Evolutionary conservation across 495 filamentous ascomycete species (phyloP).

Genomic region (Poronia punctata): DNA sequence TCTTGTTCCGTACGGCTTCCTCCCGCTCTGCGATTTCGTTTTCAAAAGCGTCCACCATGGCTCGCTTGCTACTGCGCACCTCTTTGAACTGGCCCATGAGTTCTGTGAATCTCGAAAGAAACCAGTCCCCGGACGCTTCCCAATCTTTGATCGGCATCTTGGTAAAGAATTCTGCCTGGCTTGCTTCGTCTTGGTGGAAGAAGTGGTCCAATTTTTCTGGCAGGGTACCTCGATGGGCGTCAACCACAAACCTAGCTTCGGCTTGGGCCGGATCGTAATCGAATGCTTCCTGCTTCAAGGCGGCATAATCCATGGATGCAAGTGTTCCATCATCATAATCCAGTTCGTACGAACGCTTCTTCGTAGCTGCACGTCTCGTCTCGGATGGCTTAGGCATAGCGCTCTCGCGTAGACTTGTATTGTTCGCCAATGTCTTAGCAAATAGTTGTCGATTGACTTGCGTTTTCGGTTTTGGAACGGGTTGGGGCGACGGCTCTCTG

Average conservation of each 20-base stretch:
- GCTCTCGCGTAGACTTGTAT: constrained; percentile 23
- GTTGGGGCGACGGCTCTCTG: constrained; percentile 12
- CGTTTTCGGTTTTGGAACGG: constrained; percentile 12
- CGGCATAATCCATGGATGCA: constrained; percentile 45
- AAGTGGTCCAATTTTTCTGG: constrained; percentile 40
- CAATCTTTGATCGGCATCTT: constrained; percentile 63
- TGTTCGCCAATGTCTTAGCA: constrained; percentile 7
- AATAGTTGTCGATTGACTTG: constrained; percentile 22
- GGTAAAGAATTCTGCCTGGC: constrained; percentile 57
- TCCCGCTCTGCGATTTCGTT: constrained; percentile 50
- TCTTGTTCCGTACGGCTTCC: constrained; percentile 46
- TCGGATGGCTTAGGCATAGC: constrained; percentile 24
- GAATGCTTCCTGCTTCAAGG: constrained; percentile 48
- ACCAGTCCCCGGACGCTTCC: constrained; percentile 77
- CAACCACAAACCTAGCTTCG: constrained; percentile 22
- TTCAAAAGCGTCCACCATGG: constrained; percentile 60
- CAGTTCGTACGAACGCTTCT: constrained; percentile 33
- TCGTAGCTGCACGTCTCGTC: constrained; percentile 19
- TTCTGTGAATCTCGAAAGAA: constrained; percentile 60
- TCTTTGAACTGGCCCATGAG: constrained; percentile 58
- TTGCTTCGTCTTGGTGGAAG: constrained; percentile 27
- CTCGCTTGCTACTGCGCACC: constrained; percentile 57
- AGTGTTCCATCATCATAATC: constrained; percentile 50
- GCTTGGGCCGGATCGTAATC: constrained; percentile 43
- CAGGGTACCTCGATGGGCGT: constrained; percentile 27